Percentiles rank a stretch among this genome's conserved stretches.
phyloP scores from a whole-genome alignment of 805 yeast species.

The Sugiyamaella valdiviana region DNA sequence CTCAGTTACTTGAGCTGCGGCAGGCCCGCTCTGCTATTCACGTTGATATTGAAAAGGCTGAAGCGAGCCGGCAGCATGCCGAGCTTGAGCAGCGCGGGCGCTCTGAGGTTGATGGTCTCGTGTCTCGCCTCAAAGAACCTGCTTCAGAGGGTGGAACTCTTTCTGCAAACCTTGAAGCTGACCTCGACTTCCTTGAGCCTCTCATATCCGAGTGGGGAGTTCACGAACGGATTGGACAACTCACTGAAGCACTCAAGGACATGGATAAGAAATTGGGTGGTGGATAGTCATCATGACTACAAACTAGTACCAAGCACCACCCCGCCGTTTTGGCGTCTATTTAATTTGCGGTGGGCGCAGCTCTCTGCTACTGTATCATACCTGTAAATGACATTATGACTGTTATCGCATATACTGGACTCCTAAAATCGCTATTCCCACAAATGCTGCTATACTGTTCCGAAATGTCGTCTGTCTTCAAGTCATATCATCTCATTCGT shows the following conservation, averaged over 20 bases:
- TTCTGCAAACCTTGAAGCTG: neutral
- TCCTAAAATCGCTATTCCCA: no score
- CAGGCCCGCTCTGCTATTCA: constrained; percentile 9
- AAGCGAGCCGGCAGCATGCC: neutral
- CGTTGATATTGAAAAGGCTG: constrained; percentile 8
- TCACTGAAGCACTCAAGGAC: neutral
- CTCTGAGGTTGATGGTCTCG: neutral
- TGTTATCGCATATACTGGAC: no score
- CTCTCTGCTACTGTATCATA: no score
- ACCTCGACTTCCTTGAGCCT: neutral
- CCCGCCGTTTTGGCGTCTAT: no score
- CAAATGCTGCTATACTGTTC: no score
- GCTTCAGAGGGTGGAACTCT: neutral
- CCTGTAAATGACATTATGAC: no score
- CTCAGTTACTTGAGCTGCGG: constrained; percentile 11
- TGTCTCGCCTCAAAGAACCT: neutral
- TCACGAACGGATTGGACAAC: neutral
- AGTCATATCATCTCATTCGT: neutral
- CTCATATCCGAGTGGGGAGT: neutral
- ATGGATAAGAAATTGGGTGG: neutral
- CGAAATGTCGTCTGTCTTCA: no score
- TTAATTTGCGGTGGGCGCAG: no score
- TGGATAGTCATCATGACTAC: no score
- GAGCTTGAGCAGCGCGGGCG: neutral
- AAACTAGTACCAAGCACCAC: no score